Evolutionary conservation across 108 stramenopile species (phyloP).

Genomic region (Cyclotella choctawhatcheeana): DNA sequence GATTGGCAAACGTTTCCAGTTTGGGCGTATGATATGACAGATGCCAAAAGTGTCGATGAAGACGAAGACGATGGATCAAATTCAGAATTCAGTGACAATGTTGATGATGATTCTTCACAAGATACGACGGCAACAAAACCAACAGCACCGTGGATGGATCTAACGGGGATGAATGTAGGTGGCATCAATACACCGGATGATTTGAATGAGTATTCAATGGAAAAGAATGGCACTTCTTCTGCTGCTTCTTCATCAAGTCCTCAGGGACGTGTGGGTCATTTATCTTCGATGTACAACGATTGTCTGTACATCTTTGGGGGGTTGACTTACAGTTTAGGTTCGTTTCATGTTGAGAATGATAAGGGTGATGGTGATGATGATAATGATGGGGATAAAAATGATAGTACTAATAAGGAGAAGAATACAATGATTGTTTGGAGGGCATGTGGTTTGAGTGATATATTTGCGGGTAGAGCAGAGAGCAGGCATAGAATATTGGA

Average conservation of each 20-base stretch:
- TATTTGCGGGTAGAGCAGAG: not conserved
- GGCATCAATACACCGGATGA: not conserved
- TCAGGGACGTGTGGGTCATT: constrained; percentile 46
- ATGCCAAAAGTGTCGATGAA: not conserved
- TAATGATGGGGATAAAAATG: not conserved
- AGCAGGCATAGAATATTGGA: not conserved
- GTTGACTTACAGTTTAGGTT: constrained; percentile 27
- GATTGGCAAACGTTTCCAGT: constrained; percentile 54
- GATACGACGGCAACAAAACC: not conserved
- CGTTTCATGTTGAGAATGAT: constrained; percentile 39
- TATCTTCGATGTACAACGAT: constrained; percentile 36
- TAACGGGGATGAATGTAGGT: constrained; percentile 4
- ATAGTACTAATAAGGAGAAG: not conserved
- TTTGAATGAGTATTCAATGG: not conserved
- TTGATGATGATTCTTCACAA: not conserved
- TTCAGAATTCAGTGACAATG: not conserved
- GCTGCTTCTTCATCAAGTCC: constrained; percentile 8
- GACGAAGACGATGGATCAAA: not conserved
- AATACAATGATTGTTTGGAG: constrained; percentile 42
- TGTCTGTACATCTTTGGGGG: constrained; percentile 56
- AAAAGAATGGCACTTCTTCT: not conserved
- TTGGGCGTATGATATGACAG: constrained; percentile 49
- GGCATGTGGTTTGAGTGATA: constrained; percentile 28
- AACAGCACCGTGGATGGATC: constrained; percentile 16
- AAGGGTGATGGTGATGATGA: not conserved